Conservation (phyloP, 352 stramenopile species). For the Peronosclerospora sorghi region DNA sequence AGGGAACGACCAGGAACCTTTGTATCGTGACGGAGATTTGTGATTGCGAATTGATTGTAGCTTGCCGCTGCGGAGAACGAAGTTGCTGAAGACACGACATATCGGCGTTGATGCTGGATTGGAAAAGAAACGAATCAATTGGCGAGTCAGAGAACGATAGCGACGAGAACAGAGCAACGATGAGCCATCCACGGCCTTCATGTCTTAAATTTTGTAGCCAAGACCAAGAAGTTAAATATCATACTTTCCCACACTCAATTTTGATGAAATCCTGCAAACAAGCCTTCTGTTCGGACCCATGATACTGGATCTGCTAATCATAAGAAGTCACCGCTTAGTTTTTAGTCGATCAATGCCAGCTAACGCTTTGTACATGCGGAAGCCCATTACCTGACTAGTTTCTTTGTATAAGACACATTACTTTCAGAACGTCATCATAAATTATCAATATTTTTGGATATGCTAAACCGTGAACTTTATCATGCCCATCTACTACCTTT, state of each 20-base stretch:
- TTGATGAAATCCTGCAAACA: not conserved
- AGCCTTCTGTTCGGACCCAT: no score
- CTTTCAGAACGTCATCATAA: no score
- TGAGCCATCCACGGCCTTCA: conserved; percentile 5
- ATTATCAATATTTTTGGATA: no score
- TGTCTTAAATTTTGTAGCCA: not conserved
- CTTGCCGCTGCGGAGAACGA: conserved; percentile 2
- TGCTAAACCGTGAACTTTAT: no score
- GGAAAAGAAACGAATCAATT: conserved; percentile 6
- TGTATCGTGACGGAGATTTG: not conserved
- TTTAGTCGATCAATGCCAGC: not conserved
- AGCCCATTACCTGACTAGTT: conserved; percentile 10
- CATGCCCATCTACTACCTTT: not conserved
- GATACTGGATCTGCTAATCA: no score
- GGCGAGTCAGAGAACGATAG: conserved; percentile 31
- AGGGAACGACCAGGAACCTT: conserved; percentile 1
- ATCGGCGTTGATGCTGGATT: not conserved
- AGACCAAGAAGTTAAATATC: conserved; percentile 1
- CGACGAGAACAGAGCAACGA: conserved; percentile 7
- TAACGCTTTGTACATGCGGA: no score
- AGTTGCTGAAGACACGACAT: not conserved
- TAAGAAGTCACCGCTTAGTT: not conserved
- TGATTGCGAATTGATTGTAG: conserved; percentile 9
- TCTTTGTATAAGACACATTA: no score
- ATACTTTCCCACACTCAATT: not conserved